phyloP scores from a whole-genome alignment of 805 yeast species.

The Lipomyces kockii region DNA sequence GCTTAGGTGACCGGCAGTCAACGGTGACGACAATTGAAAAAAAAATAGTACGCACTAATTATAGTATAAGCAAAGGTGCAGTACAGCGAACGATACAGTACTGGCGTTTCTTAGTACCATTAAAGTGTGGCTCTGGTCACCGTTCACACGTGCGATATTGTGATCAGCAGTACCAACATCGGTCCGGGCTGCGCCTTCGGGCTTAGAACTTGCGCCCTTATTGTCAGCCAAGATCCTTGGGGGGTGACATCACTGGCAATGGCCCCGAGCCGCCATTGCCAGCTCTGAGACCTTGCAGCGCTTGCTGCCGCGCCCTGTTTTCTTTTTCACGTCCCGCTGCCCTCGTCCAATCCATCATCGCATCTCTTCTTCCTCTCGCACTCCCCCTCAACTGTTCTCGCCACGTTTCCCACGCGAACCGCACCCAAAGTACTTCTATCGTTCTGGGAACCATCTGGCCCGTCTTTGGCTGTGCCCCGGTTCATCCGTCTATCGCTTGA shows the following conservation, averaged over 20 bases:
- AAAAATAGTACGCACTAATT: too few relatives aligned
- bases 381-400: conserved; percentile 2
- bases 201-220: too few relatives aligned
- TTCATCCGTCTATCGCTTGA: neutral
- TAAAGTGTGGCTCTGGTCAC: neutral
- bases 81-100: too few relatives aligned
- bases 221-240: too few relatives aligned
- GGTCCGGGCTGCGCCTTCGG: too few relatives aligned
- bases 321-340: neutral
- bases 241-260: neutral
- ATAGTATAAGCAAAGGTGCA: too few relatives aligned
- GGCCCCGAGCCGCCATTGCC: neutral
- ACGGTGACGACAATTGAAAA: too few relatives aligned
- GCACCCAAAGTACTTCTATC: conserved; percentile 6
- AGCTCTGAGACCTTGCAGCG: neutral
- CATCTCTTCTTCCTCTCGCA: neutral
- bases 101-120: too few relatives aligned
- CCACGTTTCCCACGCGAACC: conserved; percentile 6
- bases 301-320: neutral
- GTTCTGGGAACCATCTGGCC: neutral
- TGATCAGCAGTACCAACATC: neutral
- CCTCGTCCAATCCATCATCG: neutral
- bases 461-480: neutral
- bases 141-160: neutral
- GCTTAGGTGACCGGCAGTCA: too few relatives aligned